Conservation (phyloP, 495 filamentous ascomycete species). For the Aspergillus sclerotioniger region DNA sequence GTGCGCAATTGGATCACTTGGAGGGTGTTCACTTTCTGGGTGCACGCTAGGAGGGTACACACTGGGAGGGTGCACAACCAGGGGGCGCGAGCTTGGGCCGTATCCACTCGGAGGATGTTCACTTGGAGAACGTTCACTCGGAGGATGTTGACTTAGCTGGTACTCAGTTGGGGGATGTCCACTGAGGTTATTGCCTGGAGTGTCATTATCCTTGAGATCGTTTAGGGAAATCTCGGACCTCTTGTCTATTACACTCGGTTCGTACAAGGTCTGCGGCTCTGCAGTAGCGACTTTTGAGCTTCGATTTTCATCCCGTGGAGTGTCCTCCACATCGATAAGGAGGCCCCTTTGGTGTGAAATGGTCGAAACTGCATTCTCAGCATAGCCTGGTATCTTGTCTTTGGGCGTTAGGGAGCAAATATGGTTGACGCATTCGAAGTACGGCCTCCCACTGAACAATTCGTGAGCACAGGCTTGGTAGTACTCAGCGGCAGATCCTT, state of each 20-base stretch:
- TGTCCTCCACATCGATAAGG: slow-evolving; percentile 35
- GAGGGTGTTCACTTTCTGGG: background rate
- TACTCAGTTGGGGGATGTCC: background rate
- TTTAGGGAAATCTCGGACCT: background rate
- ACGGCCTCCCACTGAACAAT: slow-evolving; percentile 45
- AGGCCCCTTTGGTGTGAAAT: slow-evolving; percentile 11
- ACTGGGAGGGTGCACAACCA: background rate
- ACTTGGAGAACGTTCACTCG: background rate
- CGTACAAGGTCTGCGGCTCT: slow-evolving; percentile 14
- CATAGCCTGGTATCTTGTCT: slow-evolving; percentile 14
- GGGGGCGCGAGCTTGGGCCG: background rate
- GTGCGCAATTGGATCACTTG: background rate
- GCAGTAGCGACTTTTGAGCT: slow-evolving; percentile 8
- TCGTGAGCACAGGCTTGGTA: slow-evolving; percentile 54
- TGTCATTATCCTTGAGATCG: background rate
- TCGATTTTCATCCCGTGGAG: slow-evolving; percentile 12
- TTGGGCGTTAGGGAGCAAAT: slow-evolving; percentile 41
- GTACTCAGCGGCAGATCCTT: slow-evolving; percentile 51
- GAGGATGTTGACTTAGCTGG: background rate
- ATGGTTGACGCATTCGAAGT: slow-evolving; percentile 51
- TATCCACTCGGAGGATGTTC: background rate
- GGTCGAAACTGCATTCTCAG: background rate
- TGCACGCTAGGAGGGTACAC: background rate
- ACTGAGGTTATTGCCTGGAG: background rate
- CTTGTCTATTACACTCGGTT: background rate